Conservation (phyloP, 2,329 filamentous ascomycete species). For the Nemania serpens region DNA sequence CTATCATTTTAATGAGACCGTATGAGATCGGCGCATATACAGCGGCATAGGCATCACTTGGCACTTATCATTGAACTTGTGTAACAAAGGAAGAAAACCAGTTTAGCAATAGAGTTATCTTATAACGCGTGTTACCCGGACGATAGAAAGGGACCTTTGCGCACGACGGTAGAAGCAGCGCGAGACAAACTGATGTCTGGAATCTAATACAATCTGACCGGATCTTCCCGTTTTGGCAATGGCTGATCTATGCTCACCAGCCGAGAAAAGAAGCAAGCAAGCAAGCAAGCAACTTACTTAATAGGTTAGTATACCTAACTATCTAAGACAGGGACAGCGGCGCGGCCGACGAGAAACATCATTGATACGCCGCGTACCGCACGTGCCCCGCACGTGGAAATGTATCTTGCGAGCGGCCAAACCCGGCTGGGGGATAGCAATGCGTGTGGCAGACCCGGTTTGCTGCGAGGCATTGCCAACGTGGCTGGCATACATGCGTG, state of each 20-base stretch:
- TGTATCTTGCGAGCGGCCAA: constrained; percentile 3
- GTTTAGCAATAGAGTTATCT: too few relatives aligned
- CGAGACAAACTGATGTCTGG: constrained; percentile 6
- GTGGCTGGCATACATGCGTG: constrained; percentile 10
- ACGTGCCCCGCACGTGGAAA: constrained; percentile 10
- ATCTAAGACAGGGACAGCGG: background rate
- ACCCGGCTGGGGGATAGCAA: background rate
- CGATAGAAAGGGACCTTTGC: background rate
- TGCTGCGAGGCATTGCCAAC: constrained; percentile 7
- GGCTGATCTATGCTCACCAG: too few relatives aligned
- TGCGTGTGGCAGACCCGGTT: background rate
- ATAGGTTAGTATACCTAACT: too few relatives aligned
- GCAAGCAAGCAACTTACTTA: background rate
- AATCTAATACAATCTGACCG: background rate
- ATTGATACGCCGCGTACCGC: background rate
- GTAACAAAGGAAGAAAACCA: too few relatives aligned
- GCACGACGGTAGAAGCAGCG: background rate
- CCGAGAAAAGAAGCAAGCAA: background rate
- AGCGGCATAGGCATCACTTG: too few relatives aligned
- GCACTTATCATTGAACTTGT: too few relatives aligned
- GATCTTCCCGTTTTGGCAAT: too few relatives aligned
- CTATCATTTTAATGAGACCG: too few relatives aligned
- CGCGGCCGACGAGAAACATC: background rate
- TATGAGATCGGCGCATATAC: too few relatives aligned
- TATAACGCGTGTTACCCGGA: background rate